Evolutionary conservation across 257 asterid species (phyloP), one percentile per base, ranked within the genome.

Genomic region (Jaltomata sinuosa): DNA sequence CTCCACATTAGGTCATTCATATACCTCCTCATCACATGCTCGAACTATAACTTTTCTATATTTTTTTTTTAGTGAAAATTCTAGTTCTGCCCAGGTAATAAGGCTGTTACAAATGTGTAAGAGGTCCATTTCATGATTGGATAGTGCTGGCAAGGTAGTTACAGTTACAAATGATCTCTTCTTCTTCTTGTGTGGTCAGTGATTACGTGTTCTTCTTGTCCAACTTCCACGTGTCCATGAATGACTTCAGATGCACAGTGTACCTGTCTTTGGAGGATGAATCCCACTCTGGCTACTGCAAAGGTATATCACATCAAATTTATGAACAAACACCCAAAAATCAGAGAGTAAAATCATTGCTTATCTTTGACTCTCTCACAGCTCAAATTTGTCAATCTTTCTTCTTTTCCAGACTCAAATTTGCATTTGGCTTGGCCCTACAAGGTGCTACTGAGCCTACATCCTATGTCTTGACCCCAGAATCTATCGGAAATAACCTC

Each of bases 201-300:
- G 8, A 21, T 21, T 9, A 69, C 42, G 79, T 69, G 29, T 19
- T 21, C 5, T 69, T 19, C 10, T 69, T 8, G 22, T 74, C 40
- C 40, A 32, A 4, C 38, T 5, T 45, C 31, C 81, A 76, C 12
- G 59, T 76, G 61, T 47, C 81, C 9, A 5, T 62, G 38, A 62
- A 15, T 25, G 57, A 61, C 64, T 76, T 65, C 32, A 59, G 16
- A 47, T 22, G 15, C 22, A 19, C 81, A 22, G 7, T 18, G 6
- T 5, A 31, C n/a, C 14, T 5, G 84, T 57, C 89, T 34, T 69
- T 49, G 74, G 93, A 93, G 94, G 93, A 91, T 92, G 96, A 87
- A 92, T 84, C 89, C 82, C 85, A 87, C 87, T 87, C 80, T 68
- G 78, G 76, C 68, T 76, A 76, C 80, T 86, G 83, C 84, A 85